Evolutionary conservation across 2,329 filamentous ascomycete genomes (phyloP).

Genomic region (Penicillium hesseltinei): DNA sequence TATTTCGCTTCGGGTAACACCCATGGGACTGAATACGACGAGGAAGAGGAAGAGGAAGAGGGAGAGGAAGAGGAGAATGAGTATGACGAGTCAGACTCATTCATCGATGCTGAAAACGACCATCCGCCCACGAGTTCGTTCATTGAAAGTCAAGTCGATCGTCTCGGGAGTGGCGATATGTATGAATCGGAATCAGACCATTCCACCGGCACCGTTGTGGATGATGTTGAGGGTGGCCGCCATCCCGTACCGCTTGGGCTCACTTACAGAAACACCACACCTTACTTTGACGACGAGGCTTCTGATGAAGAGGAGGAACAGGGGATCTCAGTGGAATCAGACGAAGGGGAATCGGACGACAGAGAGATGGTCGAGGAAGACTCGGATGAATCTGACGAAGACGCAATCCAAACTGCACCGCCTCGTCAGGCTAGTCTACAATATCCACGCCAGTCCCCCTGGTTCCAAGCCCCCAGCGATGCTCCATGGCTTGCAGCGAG

Average conservation of each 20-base stretch:
- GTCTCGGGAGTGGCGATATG: slow-evolving; percentile 7
- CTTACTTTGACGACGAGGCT: not conserved
- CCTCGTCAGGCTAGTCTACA: not conserved
- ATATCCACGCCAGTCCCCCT: not conserved
- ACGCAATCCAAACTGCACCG: not conserved
- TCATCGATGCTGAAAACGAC: slow-evolving; percentile 34
- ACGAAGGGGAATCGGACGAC: slow-evolving; percentile 17
- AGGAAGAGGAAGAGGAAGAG: slow-evolving; percentile 19
- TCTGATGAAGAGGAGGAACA: slow-evolving; percentile 15
- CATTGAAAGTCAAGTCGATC: not conserved
- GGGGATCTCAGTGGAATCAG: slow-evolving; percentile 1
- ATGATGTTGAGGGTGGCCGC: slow-evolving; percentile 12
- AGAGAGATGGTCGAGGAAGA: slow-evolving; percentile 16
- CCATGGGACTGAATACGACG: slow-evolving; percentile 19
- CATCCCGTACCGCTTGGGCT: slow-evolving; percentile 3
- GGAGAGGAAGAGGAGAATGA: slow-evolving; percentile 29
- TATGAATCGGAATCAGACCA: slow-evolving; percentile 32
- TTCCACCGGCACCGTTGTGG: slow-evolving; percentile 38
- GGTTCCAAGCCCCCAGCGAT: slow-evolving; percentile 1
- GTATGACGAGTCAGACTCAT: slow-evolving; percentile 36
- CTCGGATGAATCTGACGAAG: slow-evolving; percentile 2
- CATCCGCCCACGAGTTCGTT: slow-evolving; percentile 4
- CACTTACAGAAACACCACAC: slow-evolving; percentile 9
- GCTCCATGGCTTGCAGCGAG: slow-evolving; percentile 6
- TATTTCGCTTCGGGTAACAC: slow-evolving; percentile 1